These are phyloP conservation scores for Sesbania bispinosa DNA, from an alignment of 306 rosid species.

Conservation along the genomic window DNA sequence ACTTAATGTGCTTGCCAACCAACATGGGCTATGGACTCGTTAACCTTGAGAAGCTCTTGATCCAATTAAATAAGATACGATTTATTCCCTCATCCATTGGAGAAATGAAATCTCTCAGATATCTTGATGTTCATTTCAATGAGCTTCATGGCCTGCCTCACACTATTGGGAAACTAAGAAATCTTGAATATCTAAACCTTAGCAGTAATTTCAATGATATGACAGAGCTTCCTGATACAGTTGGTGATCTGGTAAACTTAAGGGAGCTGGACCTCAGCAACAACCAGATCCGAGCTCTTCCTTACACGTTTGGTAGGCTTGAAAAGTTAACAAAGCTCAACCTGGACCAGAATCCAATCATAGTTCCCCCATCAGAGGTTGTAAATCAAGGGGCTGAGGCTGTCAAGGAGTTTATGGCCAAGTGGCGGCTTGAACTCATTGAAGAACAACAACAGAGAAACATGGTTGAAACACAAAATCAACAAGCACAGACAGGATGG, in stretches of 20 bases:
- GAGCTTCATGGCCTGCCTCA: constrained; percentile 50
- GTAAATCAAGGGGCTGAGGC: constrained; percentile 48
- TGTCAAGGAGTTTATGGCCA: constrained; percentile 45
- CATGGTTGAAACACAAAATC: constrained; percentile 31
- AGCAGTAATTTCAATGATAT: constrained; percentile 50
- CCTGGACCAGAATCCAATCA: constrained; percentile 48
- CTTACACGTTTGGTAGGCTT: constrained; percentile 42
- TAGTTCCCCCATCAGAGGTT: constrained; percentile 41
- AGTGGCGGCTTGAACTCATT: constrained; percentile 29
- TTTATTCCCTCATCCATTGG: constrained; percentile 47
- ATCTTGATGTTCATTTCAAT: constrained; percentile 58
- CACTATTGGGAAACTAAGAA: constrained; percentile 42
- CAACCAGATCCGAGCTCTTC: constrained; percentile 51
- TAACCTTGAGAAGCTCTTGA: constrained; percentile 46
- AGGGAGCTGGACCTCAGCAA: constrained; percentile 51
- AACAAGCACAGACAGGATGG: constrained; percentile 42
- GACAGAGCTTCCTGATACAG: constrained; percentile 49
- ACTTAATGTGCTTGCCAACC: constrained; percentile 45
- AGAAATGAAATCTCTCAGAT: constrained; percentile 52
- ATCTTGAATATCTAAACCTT: constrained; percentile 48
- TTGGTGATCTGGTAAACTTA: constrained; percentile 42
- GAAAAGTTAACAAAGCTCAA: constrained; percentile 43
- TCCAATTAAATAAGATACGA: constrained; percentile 44
- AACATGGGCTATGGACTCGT: constrained; percentile 41
- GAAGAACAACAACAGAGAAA: constrained; percentile 37